Percentiles rank a stretch among this genome's conserved stretches.
Evolutionary conservation across 768 basidiomycete genomes (phyloP).

Genomic region (Hypsizygus marmoreus): DNA sequence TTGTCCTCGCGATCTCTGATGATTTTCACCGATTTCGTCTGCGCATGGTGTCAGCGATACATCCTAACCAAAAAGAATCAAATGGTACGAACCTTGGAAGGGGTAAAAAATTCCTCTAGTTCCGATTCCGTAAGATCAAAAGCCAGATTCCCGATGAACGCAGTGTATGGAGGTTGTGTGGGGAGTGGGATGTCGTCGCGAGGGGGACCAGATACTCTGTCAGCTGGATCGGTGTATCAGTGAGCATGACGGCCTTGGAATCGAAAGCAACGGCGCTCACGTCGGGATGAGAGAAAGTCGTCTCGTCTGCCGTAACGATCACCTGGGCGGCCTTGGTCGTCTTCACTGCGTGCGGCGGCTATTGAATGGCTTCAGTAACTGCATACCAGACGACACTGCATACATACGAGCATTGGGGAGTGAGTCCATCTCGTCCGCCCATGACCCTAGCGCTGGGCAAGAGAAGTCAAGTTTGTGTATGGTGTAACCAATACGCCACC

Average conservation of each 20-base stretch:
- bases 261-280: too few relatives aligned
- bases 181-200: conserved; percentile 97
- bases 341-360: conserved; percentile 75
- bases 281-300: conserved; percentile 62
- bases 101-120: conserved; percentile 77
- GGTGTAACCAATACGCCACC: conserved; percentile 34
- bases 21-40: conserved; percentile 88
- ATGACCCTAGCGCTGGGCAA: conserved; percentile 78
- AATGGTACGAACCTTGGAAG: conserved; percentile 49
- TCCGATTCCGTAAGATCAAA: conserved; percentile 90
- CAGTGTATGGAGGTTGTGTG: conserved; percentile 90
- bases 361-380: conserved; percentile 19
- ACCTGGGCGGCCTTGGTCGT: conserved; percentile 53
- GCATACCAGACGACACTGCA: conserved; percentile 1
- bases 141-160: conserved; percentile 93
- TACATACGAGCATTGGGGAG: conserved; percentile 91
- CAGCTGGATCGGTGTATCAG: conserved; percentile 35
- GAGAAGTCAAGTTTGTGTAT: conserved; percentile 17
- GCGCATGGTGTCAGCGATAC: conserved; percentile 5
- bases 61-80: not conserved
- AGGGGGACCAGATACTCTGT: conserved; percentile 59
- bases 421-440: conserved; percentile 98
- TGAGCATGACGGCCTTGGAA: too few relatives aligned
- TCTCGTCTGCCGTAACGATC: conserved; percentile 63
- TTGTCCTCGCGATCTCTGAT: conserved; percentile 92